These are phyloP conservation scores for Dillenia suffruticosa DNA, from an alignment of 164 flowering plant species.

Conservation along the genomic window DNA sequence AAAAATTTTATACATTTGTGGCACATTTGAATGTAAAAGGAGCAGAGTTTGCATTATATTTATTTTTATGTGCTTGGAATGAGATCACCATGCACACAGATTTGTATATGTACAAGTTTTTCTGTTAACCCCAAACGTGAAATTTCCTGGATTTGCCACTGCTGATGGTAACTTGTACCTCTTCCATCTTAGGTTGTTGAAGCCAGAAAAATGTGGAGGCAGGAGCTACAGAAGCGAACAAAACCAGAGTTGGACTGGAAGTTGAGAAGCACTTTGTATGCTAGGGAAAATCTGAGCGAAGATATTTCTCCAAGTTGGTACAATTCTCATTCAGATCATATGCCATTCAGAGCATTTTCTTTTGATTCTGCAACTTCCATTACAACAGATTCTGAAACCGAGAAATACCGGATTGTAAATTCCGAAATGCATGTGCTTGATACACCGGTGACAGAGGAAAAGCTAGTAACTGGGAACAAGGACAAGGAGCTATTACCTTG, in stretches of 20 bases:
- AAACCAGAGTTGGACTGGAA: slow-evolving; percentile 30
- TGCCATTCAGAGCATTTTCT: slow-evolving; percentile 17
- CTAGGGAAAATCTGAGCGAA: slow-evolving; percentile 8
- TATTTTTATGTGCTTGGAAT: too few species aligned
- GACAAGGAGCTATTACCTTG: neutral
- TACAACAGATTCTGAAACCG: slow-evolving; percentile 26
- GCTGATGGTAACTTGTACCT: too few species aligned
- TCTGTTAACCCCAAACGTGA: too few species aligned
- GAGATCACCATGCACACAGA: too few species aligned
- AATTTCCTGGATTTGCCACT: too few species aligned
- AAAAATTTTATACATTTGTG: too few species aligned
- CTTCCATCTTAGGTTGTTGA: slow-evolving; percentile 30
- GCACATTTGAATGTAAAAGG: too few species aligned
- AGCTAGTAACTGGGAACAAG: slow-evolving; percentile 22
- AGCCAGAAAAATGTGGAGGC: slow-evolving; percentile 66
- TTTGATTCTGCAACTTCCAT: slow-evolving; percentile 19
- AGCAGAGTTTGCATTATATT: too few species aligned
- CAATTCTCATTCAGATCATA: slow-evolving; percentile 16
- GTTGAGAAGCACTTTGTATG: slow-evolving; percentile 16
- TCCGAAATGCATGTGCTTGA: slow-evolving; percentile 31
- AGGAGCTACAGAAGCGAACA: slow-evolving; percentile 46
- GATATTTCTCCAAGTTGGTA: neutral
- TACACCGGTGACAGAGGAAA: slow-evolving; percentile 45
- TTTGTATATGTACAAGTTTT: too few species aligned
- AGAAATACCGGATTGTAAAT: slow-evolving; percentile 30